phyloP scores from a whole-genome alignment of 371 early-diverging fungal genomes.

The Catenaria anguillulae region DNA sequence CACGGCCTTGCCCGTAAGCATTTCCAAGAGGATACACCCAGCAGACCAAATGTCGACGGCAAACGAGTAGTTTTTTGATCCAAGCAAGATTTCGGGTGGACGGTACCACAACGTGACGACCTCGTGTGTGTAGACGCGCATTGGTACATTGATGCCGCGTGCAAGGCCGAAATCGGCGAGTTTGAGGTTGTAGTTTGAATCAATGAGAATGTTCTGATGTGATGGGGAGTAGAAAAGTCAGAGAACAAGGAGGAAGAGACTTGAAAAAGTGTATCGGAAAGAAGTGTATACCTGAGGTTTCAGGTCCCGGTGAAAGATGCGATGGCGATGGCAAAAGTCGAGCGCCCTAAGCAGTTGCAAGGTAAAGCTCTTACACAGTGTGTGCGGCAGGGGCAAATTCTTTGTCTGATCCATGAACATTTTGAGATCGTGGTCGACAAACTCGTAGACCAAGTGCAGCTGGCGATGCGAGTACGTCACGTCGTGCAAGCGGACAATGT shows the following conservation, averaged over 20 bases:
- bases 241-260: too few species aligned
- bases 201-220: slow-evolving; percentile 83
- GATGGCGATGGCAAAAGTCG: slow-evolving; percentile 67
- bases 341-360: slow-evolving; percentile 72
- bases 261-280: too few species aligned
- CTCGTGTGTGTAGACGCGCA: slow-evolving; percentile 87
- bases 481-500: slow-evolving; percentile 76
- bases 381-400: slow-evolving; percentile 35
- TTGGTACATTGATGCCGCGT: slow-evolving; percentile 69
- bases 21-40: slow-evolving; percentile 95
- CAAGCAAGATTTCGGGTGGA: slow-evolving; percentile 91
- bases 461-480: slow-evolving; percentile 64
- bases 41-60: slow-evolving; percentile 97
- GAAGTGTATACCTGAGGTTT: too few species aligned
- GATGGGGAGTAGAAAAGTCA: too few species aligned
- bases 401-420: slow-evolving; percentile 70
- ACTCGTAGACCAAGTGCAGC: slow-evolving; percentile 95
- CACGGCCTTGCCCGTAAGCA: slow-evolving; percentile 65
- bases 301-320: slow-evolving; percentile 82
- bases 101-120: slow-evolving; percentile 98
- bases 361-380: slow-evolving; percentile 80
- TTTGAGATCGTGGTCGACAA: slow-evolving; percentile 85
- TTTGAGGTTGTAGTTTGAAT: slow-evolving; percentile 65
- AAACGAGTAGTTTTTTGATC: slow-evolving; percentile 73
- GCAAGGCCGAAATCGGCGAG: slow-evolving; percentile 94